phyloP scores from a whole-genome alignment of 129 eudicot genomes.

The Lactuca saligna region DNA sequence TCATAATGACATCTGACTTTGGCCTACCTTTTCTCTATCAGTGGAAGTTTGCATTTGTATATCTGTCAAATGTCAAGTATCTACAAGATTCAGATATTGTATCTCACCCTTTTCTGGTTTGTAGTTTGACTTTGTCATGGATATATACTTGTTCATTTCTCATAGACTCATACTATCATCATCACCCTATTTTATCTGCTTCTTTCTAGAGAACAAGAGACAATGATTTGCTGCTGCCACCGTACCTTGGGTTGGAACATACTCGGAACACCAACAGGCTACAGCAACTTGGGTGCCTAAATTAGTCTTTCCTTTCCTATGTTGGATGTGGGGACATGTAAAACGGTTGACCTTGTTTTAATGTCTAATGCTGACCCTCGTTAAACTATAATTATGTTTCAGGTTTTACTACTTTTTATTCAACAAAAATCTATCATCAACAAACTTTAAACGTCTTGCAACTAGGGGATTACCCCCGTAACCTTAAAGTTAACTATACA shows the following conservation, averaged over 20 bases:
- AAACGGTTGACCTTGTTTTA: no score
- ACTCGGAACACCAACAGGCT: no score
- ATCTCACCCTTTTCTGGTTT: conserved; percentile 65
- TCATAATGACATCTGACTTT: no score
- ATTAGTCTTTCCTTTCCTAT: conserved; percentile 4
- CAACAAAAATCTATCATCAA: no score
- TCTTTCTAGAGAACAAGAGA: conserved; percentile 73
- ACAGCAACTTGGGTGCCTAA: conserved; percentile 24
- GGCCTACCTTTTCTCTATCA: conserved; percentile 20
- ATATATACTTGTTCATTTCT: background rate
- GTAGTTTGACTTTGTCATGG: background rate
- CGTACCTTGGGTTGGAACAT: conserved; percentile 93
- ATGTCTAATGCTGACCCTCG: no score
- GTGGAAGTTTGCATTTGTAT: conserved; percentile 60
- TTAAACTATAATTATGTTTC: no score
- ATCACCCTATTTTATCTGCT: no score
- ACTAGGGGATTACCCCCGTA: no score
- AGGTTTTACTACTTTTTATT: no score
- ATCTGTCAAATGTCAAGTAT: conserved; percentile 48
- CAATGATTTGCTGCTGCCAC: conserved; percentile 79
- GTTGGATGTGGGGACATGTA: no score
- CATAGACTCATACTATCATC: background rate
- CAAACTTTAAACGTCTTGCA: no score
- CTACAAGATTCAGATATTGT: conserved; percentile 55
- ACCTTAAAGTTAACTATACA: no score